Conservation (phyloP, 345 rosid genomes). For the Bruguiera parviflora region DNA sequence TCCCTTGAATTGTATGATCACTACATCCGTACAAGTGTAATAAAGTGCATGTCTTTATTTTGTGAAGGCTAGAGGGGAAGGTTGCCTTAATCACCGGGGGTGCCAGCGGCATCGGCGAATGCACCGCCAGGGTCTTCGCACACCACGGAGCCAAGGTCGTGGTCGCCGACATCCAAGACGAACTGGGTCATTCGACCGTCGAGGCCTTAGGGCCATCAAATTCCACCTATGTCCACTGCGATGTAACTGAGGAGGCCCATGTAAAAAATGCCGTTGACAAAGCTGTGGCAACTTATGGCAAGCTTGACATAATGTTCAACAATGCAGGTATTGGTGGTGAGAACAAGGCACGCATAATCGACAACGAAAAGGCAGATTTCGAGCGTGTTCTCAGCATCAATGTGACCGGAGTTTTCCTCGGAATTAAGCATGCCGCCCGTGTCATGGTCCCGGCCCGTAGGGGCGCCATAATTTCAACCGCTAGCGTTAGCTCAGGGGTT, state of each 20-base stretch:
- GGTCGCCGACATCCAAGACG: constrained; percentile 18
- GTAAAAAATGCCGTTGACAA: constrained; percentile 11
- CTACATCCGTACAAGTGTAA: too few relatives aligned
- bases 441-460: constrained; percentile 28
- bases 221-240: constrained; percentile 16
- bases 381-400: constrained; percentile 23
- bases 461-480: constrained; percentile 15
- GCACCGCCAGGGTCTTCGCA: constrained; percentile 20
- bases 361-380: constrained; percentile 22
- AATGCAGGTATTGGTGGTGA: constrained; percentile 24
- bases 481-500: constrained; percentile 15
- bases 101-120: constrained; percentile 27
- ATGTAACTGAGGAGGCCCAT: constrained; percentile 15
- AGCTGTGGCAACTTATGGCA: constrained; percentile 11
- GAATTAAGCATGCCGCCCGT: constrained; percentile 39
- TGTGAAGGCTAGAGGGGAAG: constrained; percentile 21
- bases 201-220: constrained; percentile 3
- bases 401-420: constrained; percentile 27
- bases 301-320: constrained; percentile 33
- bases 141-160: constrained; percentile 17
- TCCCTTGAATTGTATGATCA: too few relatives aligned
- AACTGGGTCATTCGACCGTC: constrained; percentile 4
- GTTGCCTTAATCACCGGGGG: constrained; percentile 30
- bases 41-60: background rate
- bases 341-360: constrained; percentile 19